A percentile compares a stretch with the other conserved stretches of the same genome.
Conservation (phyloP, 768 basidiomycete genomes). For the Termitomyces sp. region DNA sequence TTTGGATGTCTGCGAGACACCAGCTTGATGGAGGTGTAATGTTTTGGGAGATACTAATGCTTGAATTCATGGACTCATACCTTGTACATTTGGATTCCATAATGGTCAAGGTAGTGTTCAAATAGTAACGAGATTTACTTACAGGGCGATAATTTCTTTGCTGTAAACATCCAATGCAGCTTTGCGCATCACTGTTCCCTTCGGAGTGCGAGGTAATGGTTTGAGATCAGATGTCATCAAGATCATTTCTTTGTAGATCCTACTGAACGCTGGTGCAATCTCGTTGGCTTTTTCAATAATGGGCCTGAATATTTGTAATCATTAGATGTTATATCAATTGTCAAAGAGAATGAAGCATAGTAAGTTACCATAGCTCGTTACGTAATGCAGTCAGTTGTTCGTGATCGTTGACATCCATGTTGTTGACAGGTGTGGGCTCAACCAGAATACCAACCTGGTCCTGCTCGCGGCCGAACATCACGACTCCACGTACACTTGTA, state of each 20-base stretch:
- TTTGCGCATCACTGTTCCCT: background rate
- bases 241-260: constrained; percentile 38
- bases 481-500: constrained; percentile 15
- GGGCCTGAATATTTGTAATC: constrained; percentile 12
- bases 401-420: constrained; percentile 22
- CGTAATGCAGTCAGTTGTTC: constrained; percentile 22
- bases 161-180: background rate
- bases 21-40: background rate
- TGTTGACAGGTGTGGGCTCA: constrained; percentile 15
- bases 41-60: background rate
- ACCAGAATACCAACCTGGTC: constrained; percentile 26
- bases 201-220: background rate
- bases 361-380: constrained; percentile 24
- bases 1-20: background rate
- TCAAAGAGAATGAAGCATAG: background rate
- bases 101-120: background rate
- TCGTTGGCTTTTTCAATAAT: constrained; percentile 28
- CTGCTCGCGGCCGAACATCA: constrained; percentile 31
- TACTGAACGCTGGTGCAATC: constrained; percentile 24
- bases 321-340: background rate
- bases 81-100: background rate
- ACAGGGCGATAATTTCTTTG: background rate
- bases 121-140: background rate
- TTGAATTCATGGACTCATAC: background rate
- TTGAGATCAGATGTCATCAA: constrained; percentile 21